Evolutionary conservation across 768 basidiomycete genomes (phyloP), one percentile per base, ranked within the genome.

Genomic region (Dictyophora rubrovolvata): DNA sequence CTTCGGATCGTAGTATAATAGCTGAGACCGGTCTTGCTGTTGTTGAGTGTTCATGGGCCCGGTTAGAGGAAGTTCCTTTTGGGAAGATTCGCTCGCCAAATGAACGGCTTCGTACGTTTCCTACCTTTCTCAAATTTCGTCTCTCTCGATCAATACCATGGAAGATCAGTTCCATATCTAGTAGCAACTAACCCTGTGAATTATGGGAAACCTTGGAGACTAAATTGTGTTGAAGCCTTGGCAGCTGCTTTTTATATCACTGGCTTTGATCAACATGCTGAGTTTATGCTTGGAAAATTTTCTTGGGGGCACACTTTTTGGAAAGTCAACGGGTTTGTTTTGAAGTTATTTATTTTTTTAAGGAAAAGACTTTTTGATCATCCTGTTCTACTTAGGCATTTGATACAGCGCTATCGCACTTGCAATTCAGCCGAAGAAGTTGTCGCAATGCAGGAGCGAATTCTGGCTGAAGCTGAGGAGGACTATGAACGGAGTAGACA

Each of bases 31-130:
- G 96, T 0, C 72, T 97, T 5, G 96, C 95, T 0, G 96, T 99
- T n/a, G 91, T 99, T 1, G 96, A 99, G 69, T 98, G 95, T 69
- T 95, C 92, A 3, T 99, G 96, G 96, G 95, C 96, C 1, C 81
- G 93, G 20, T 72, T 98, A 8, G 91, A 91, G 50, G 96, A 98
- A 59, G 86, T 99, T 8, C 96, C 96, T 1, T 99, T 96, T 68
- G 75, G 78, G 54, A 98, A 97, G 73, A 95, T 98, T 62, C 79
- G 87, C 5, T 92, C 90, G 63, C 93, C 95, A 0, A 80, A 98
- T 64, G 96, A 99, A 75, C 80, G 96, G 9, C 68, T 98, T 48
- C 67, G 94, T 96, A 65, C 62, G 91, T 79, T 0, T 10, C n/a
- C n/a, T n/a, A n/a, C n/a, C n/a, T 48, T 59, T 12, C 53, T 12